phyloP scores from a whole-genome alignment of 768 basidiomycete species.

The Xerocomellus amylosporus region DNA sequence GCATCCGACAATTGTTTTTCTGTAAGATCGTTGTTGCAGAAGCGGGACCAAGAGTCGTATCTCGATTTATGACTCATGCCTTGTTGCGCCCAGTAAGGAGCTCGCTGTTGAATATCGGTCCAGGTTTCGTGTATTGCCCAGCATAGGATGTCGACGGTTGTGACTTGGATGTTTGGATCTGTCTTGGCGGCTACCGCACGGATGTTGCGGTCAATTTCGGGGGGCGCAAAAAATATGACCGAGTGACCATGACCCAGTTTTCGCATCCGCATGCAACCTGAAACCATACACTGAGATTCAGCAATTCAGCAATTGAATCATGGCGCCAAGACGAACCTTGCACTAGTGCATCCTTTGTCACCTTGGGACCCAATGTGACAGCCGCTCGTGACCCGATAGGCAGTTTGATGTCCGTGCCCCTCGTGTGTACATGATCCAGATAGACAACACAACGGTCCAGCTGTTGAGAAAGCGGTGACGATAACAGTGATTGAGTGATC shows the following conservation, averaged over 20 bases:
- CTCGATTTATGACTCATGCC: constrained; percentile 12
- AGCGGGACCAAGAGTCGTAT: constrained; percentile 12
- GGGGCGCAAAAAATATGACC: constrained; percentile 43
- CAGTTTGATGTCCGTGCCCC: constrained; percentile 38
- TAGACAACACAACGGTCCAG: constrained; percentile 34
- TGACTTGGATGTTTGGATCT: neutral
- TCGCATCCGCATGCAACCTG: constrained; percentile 54
- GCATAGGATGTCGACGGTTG: constrained; percentile 33
- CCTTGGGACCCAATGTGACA: constrained; percentile 35
- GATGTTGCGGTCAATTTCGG: constrained; percentile 38
- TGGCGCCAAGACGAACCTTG: constrained; percentile 29
- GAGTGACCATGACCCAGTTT: constrained; percentile 46
- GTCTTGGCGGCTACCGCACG: constrained; percentile 20
- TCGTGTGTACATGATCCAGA: constrained; percentile 37
- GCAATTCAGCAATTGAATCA: neutral
- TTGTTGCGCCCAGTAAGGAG: constrained; percentile 19
- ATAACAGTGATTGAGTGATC: constrained; percentile 12
- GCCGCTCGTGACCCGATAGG: constrained; percentile 32
- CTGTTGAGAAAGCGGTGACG: constrained; percentile 28
- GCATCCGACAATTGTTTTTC: constrained; percentile 1
- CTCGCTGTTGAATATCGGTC: neutral
- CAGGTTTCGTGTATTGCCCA: constrained; percentile 48
- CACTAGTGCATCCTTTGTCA: constrained; percentile 34
- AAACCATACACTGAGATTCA: too few relatives aligned
- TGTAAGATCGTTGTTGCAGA: neutral